Evolutionary conservation across 345 rosid species (phyloP), one percentile per base, ranked within the genome.

Genomic region (Eucalyptus camaldulensis): DNA sequence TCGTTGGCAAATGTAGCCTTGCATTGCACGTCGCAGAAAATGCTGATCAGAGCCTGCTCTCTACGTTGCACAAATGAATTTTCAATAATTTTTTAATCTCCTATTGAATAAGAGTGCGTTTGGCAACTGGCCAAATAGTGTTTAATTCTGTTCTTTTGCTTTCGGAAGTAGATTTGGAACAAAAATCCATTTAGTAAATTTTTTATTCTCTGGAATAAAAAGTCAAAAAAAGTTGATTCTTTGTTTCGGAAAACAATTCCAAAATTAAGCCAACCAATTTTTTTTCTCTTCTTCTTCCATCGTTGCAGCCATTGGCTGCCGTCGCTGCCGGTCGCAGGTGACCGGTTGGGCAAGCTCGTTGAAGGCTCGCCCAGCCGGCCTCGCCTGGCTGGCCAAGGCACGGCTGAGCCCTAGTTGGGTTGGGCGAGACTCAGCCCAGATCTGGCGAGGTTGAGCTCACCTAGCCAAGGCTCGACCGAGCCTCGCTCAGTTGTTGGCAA

Each of bases 291-390:
- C 56, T 53, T 17, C 56, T 53, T 53, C 56, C 56, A 53, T 4
- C 0, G 0, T 8, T 53, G 25, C 1, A 0, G 0, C 58, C 25
- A 53, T 53, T 19, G 24, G 58, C 9, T 0, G 0, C 10, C 5
- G 22, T 1, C 0, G 4, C 2, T 1, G 0, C 1, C 2, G 0
- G 0, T 19, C 0, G 56, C 1, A 53, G 1, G 10, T 0, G 58
- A 53, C 2, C 24, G 5, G 10, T 53, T 7, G 10, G 58, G 24
- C 2, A 21, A 15, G 54, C 56, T 51, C 2, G 0, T 21, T 53
- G 10, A 19, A 53, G 58, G 10, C 25, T 53, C 1, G 0, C 58
- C 25, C 0, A 4, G 25, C 58, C 0, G 0, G 25, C 58, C 58
- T 0, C 0, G 5, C 58, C 0, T 19, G 1, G 10, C 0, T 1